These are phyloP conservation scores for Citrus reticulata DNA, from an alignment of 345 rosid species.

Conservation along the genomic window DNA sequence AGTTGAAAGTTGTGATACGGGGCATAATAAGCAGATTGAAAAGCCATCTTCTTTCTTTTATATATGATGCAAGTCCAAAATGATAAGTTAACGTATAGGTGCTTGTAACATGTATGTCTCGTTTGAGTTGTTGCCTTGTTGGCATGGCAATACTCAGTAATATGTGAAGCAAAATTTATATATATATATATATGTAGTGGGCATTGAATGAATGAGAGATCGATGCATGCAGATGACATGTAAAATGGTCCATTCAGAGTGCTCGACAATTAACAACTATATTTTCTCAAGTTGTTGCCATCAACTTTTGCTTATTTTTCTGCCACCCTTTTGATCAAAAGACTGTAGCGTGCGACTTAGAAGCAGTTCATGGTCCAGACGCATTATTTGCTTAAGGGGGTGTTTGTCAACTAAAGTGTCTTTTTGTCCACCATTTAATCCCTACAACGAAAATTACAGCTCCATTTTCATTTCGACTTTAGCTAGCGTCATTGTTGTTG, in stretches of 20 bases:
- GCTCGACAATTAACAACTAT: background rate
- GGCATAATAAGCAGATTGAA: background rate
- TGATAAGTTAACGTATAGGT: no score
- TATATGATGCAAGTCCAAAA: no score
- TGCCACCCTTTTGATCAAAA: background rate
- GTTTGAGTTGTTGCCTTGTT: no score
- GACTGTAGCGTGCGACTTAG: background rate
- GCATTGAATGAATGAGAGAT: no score
- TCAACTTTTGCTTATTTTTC: background rate
- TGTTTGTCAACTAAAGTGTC: background rate
- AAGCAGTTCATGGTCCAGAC: background rate
- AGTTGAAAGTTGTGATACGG: background rate
- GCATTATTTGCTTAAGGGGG: background rate
- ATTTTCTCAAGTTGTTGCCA: background rate
- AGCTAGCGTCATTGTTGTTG: background rate
- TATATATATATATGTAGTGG: no score
- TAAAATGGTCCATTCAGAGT: no score
- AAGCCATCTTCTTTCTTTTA: background rate
- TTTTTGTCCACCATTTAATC: background rate
- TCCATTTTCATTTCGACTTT: background rate
- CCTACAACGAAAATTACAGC: background rate
- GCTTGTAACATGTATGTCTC: no score
- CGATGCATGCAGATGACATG: no score
- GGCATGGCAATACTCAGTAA: no score
- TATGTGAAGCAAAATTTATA: no score